Conservation (phyloP, 352 stramenopile species). For the Phytophthora palmivora region DNA sequence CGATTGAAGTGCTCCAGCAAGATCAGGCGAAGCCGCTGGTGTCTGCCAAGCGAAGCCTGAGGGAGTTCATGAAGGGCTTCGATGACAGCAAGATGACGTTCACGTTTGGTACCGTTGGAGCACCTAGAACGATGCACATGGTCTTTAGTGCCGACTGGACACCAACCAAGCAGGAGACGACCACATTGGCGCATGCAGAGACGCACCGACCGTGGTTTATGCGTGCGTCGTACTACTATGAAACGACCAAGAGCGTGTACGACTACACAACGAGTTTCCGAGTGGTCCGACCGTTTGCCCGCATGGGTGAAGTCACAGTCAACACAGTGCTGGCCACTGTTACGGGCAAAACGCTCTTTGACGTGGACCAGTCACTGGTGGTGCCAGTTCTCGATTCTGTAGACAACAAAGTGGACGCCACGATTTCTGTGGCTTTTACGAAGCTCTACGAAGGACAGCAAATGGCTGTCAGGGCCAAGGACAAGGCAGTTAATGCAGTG, state of each 20-base stretch:
- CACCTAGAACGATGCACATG: slow-evolving; percentile 33
- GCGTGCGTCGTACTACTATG: slow-evolving; percentile 82
- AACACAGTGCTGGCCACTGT: slow-evolving; percentile 72
- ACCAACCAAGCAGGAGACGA: not conserved
- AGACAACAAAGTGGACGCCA: slow-evolving; percentile 78
- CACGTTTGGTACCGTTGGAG: slow-evolving; percentile 31
- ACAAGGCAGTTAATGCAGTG: slow-evolving; percentile 52
- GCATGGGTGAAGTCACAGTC: slow-evolving; percentile 68
- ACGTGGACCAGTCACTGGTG: slow-evolving; percentile 65
- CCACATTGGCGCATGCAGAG: slow-evolving; percentile 14
- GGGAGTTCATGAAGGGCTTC: slow-evolving; percentile 43
- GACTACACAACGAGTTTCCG: slow-evolving; percentile 85
- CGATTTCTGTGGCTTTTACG: slow-evolving; percentile 67
- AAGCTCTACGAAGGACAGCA: slow-evolving; percentile 74
- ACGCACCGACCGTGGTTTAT: slow-evolving; percentile 75
- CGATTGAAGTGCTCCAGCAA: slow-evolving; percentile 56
- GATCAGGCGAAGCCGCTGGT: slow-evolving; percentile 49
- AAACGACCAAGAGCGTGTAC: slow-evolving; percentile 82
- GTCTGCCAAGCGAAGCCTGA: slow-evolving; percentile 32
- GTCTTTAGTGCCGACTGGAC: slow-evolving; percentile 37
- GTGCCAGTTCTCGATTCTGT: slow-evolving; percentile 63
- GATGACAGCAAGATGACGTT: slow-evolving; percentile 39
- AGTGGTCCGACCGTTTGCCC: slow-evolving; percentile 66
- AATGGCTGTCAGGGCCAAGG: slow-evolving; percentile 69
- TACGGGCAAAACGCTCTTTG: slow-evolving; percentile 61